Evolutionary conservation across 495 filamentous ascomycete species (phyloP), one percentile per base, ranked within the genome.

Genomic region (Tuber melanosporum): DNA sequence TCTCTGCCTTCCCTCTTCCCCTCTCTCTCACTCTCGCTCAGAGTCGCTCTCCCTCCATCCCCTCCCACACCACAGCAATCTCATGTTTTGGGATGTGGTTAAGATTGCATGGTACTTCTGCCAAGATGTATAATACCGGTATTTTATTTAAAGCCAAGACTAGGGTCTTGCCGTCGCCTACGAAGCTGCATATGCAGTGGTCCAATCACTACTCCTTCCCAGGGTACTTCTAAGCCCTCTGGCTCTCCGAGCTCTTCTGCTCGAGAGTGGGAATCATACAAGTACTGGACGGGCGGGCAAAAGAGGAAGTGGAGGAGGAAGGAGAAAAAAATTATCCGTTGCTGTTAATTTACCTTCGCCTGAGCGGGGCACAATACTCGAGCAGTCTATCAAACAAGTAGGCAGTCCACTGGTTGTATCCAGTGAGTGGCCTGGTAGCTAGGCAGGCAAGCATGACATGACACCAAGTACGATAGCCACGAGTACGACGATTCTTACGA

Each of bases 81-180:
- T 75, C 69, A 69, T 79, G 78, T 75, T 80, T 75, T 80, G 66
- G 77, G 78, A 80, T 79, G 70, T 72, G 75, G 73, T 74, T 74
- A 78, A 79, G 78, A 80, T 79, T 80, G 78, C 76, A 72, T 41
- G 62, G 39, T 78, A 70, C 42, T 74, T 62, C 49, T 71, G 76
- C 77, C 76, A 79, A 79, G 78, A 75, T 52, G 52, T 57, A 66
- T 17, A 66, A 66, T 26, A 32, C n/a, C 14, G 77, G 69, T 66
- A 45, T 72, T 75, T 79, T 75, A 79, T 79, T 79, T 32, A 66
- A 66, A 12, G 75, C 78, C 74, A 75, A 79, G 76, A 73, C 71
- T 45, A 79, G 78, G 78, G 78, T 75, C 76, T 79, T 79, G 74
- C 78, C 78, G 69, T 71, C 15, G 74, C 45, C 57, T 36, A 57